phyloP scores from a whole-genome alignment of 345 rosid genomes.

The Hibiscus mutabilis region DNA sequence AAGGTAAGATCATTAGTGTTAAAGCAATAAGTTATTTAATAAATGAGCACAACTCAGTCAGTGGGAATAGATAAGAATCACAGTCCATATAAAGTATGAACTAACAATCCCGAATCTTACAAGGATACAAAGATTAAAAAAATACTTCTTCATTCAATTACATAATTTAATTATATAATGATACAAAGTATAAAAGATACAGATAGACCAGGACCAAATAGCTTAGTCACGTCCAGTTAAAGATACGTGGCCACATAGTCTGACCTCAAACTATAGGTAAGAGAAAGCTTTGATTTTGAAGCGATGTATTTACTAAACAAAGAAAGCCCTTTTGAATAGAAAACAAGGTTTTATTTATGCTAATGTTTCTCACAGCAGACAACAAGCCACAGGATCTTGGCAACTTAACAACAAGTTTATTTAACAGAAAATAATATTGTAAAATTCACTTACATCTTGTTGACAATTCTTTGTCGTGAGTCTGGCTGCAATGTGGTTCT shows the following conservation, averaged over 20 bases:
- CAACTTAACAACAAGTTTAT: background rate
- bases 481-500: conserved; percentile 42
- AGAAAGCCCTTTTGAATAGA: background rate
- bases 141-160: background rate
- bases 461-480: conserved; percentile 37
- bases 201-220: background rate
- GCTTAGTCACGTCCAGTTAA: background rate
- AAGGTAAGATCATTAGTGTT: background rate
- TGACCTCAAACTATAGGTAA: background rate
- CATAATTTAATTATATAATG: background rate
- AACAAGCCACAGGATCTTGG: background rate
- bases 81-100: background rate
- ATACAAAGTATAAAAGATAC: background rate
- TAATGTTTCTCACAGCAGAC: background rate
- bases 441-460: conserved; percentile 41
- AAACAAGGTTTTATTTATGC: background rate
- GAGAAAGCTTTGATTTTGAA: background rate
- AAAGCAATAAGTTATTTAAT: background rate
- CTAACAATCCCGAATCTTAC: background rate
- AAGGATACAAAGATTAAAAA: background rate
- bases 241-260: background rate
- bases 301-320: background rate
- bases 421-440: background rate
- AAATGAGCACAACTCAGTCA: background rate
- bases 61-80: background rate